phyloP scores from a whole-genome alignment of 179 eudicot species.

The Actinidia arguta region DNA sequence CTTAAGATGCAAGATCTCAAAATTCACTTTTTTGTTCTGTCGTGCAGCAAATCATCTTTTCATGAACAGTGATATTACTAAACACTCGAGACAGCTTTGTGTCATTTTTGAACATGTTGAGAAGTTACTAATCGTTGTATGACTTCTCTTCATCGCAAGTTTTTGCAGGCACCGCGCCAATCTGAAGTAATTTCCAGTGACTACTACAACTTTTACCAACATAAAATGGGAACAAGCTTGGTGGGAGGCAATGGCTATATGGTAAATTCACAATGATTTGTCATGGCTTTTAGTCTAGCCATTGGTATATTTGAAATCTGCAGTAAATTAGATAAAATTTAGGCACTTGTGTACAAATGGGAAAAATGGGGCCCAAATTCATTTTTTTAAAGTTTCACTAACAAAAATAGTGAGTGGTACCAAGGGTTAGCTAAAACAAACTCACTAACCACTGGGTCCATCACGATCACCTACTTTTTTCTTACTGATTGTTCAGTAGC shows the following conservation, averaged over 20 bases:
- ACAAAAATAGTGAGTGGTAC: no score
- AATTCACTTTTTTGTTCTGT: background rate
- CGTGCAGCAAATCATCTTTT: conserved; percentile 61
- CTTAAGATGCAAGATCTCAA: background rate
- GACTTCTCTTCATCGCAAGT: conserved; percentile 85
- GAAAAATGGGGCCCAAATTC: no score
- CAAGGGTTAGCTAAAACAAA: no score
- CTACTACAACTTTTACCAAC: conserved; percentile 67
- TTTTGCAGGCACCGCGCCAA: conserved; percentile 71
- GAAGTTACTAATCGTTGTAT: conserved; percentile 63
- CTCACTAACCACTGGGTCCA: no score
- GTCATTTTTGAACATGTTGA: conserved; percentile 70
- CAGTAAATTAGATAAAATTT: no score
- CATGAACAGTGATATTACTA: conserved; percentile 51
- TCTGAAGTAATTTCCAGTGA: conserved; percentile 63
- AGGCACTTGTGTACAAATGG: no score
- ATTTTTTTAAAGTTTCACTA: no score
- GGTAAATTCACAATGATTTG: conserved; percentile 39
- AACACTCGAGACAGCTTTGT: conserved; percentile 69
- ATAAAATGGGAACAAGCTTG: conserved; percentile 61
- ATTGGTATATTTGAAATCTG: no score
- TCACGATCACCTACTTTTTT: no score
- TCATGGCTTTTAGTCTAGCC: background rate
- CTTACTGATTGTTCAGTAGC: no score
- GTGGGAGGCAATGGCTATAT: conserved; percentile 29